Conservation (phyloP, 2,329 filamentous ascomycete species). For the Aspergillus pseudonomiae region DNA sequence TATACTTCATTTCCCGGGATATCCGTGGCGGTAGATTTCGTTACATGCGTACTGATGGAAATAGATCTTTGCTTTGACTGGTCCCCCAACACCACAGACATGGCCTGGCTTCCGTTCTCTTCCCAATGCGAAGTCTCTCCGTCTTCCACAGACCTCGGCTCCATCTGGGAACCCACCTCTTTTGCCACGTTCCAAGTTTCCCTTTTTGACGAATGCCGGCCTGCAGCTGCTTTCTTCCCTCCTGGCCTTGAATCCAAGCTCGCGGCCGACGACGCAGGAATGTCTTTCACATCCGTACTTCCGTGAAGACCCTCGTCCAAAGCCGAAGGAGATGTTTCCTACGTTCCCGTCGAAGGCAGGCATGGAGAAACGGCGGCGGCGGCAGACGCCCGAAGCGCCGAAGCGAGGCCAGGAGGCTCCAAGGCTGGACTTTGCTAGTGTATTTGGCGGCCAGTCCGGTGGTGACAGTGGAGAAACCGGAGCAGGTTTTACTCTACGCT, state of each 20-base stretch:
- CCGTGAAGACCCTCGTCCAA: conserved; percentile 82
- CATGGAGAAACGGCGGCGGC: conserved; percentile 75
- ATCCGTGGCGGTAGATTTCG: neutral
- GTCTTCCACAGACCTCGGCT: conserved; percentile 59
- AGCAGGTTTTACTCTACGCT: conserved; percentile 61
- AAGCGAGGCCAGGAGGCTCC: conserved; percentile 72
- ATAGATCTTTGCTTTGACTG: conserved; percentile 83
- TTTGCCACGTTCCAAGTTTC: conserved; percentile 75
- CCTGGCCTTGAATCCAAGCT: conserved; percentile 72
- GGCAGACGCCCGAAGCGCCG: conserved; percentile 81
- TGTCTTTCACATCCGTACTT: conserved; percentile 85
- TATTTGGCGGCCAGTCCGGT: conserved; percentile 68
- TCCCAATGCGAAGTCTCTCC: conserved; percentile 80
- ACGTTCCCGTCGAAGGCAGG: conserved; percentile 96
- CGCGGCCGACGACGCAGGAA: conserved; percentile 70
- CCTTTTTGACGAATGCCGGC: conserved; percentile 76
- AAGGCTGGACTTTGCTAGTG: conserved; percentile 67
- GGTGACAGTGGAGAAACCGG: conserved; percentile 66
- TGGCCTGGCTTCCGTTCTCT: conserved; percentile 89
- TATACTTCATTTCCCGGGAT: neutral
- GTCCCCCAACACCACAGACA: conserved; percentile 75
- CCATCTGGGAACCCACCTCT: conserved; percentile 43
- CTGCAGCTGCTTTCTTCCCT: conserved; percentile 69
- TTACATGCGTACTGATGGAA: conserved; percentile 11
- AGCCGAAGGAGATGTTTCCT: conserved; percentile 89